Conservation (phyloP, 768 basidiomycete species). For the Glaciozyma antarctica region DNA sequence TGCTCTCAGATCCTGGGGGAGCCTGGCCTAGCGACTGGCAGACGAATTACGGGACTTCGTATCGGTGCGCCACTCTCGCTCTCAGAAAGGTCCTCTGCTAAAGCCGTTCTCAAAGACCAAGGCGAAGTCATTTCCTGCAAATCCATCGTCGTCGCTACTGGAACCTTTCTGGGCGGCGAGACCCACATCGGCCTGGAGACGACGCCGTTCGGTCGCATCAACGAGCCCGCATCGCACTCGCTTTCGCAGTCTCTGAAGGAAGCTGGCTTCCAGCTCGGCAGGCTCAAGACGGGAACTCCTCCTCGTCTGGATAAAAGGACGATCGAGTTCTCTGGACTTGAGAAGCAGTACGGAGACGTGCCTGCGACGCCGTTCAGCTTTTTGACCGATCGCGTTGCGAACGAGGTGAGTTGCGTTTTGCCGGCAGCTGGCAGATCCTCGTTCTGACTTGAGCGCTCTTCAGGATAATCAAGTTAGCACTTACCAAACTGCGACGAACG, state of each 20-base stretch:
- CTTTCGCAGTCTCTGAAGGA: conserved; percentile 63
- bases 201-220: conserved; percentile 31
- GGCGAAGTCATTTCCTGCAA: conserved; percentile 67
- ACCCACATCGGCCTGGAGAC: conserved; percentile 64
- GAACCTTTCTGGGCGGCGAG: conserved; percentile 83
- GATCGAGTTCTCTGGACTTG: conserved; percentile 59
- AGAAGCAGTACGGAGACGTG: conserved; percentile 57
- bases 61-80: conserved; percentile 4
- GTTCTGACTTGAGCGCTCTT: background rate
- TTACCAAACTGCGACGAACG: conserved; percentile 63
- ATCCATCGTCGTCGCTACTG: conserved; percentile 78
- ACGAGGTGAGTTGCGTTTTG: conserved; percentile 46
- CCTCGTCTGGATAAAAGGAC: conserved; percentile 62
- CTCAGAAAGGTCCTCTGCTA: background rate
- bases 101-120: conserved; percentile 46
- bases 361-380: conserved; percentile 66
- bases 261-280: conserved; percentile 71
- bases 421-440: background rate
- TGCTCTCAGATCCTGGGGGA: conserved; percentile 49
- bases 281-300: conserved; percentile 73
- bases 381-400: conserved; percentile 57
- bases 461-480: conserved; percentile 67
- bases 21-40: background rate
- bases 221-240: conserved; percentile 45
- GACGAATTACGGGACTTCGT: conserved; percentile 13